Evolutionary conservation across 2,329 filamentous ascomycete genomes (phyloP).

Genomic region (Exophiala lecanii-corni): DNA sequence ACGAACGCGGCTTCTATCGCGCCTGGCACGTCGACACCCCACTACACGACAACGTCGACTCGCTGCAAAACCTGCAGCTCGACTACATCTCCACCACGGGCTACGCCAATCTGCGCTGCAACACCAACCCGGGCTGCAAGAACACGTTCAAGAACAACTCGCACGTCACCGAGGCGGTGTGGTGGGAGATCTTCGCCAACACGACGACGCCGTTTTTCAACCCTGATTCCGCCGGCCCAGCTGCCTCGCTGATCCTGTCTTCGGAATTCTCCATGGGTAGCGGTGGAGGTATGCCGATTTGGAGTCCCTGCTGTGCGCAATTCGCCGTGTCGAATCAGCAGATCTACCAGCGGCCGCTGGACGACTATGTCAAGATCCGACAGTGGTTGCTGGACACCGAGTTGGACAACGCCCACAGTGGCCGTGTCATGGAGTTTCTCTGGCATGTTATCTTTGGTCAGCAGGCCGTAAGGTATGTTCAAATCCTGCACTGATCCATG

Average conservation of each 20-base stretch:
- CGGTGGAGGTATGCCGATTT: slow-evolving; percentile 45
- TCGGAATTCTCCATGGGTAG: no score
- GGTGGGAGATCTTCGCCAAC: slow-evolving; percentile 36
- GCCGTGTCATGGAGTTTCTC: slow-evolving; percentile 59
- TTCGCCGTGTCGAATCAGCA: slow-evolving; percentile 57
- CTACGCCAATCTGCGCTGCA: slow-evolving; percentile 59
- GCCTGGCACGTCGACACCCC: slow-evolving; percentile 54
- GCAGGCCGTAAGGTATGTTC: slow-evolving; percentile 32
- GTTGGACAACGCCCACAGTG: slow-evolving; percentile 52
- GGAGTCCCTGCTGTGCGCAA: slow-evolving; percentile 60
- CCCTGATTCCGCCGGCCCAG: slow-evolving; percentile 33
- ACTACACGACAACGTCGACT: slow-evolving; percentile 51
- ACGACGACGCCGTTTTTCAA: slow-evolving; percentile 36
- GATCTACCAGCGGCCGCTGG: slow-evolving; percentile 45
- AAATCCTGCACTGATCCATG: slow-evolving; percentile 28
- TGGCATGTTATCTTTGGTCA: slow-evolving; percentile 57
- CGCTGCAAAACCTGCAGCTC: slow-evolving; percentile 47
- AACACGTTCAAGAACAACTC: slow-evolving; percentile 12
- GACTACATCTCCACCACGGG: slow-evolving; percentile 50
- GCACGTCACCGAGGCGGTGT: slow-evolving; percentile 36
- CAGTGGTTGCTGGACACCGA: slow-evolving; percentile 57
- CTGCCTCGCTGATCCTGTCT: slow-evolving; percentile 5
- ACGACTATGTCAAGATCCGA: slow-evolving; percentile 54
- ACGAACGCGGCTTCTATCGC: slow-evolving; percentile 30
- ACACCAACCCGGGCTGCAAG: slow-evolving; percentile 53